Base-by-base conservation (phyloP, 768 basidiomycete genomes). In the Xanthoconium stramineum region DNA sequence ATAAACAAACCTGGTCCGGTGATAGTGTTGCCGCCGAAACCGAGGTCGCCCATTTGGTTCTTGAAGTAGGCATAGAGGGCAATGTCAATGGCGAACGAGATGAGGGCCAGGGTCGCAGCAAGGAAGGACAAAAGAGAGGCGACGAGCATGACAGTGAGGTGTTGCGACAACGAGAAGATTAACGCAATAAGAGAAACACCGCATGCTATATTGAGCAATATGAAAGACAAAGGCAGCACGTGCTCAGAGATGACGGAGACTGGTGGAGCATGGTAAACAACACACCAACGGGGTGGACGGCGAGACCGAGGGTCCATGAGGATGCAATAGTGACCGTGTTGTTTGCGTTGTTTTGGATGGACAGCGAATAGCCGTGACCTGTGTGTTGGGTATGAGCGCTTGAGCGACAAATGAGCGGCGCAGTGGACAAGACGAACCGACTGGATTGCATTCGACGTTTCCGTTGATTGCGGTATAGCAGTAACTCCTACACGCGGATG, bases 31-130 rank as follows among this genome's bases (percentile, higher is more conserved):
- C 75, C 70, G 42, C 71, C 55, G 12, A 55, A 60, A 9, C 68
- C 68, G 12, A 91, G 75, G 53, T 81, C 76, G 43, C 71, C 71
- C 62, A 88, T 76, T 60, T 84, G 75, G 50, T 85, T 76, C 65
- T 80, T 83, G 50, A 85, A 78, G 55, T 78, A 83, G 4, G 76
- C 83, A 63, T 75, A 86, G 32, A 93, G 80, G 14, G 88, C 86
- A 57, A 91, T 85, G 68, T 93, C 89, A 68, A 88, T 82, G 40
- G 81, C 80, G 65, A 92, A 89, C 1, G 88, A 84, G 58, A 91
- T 81, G 53, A 91, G 73, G 3, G 88, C 82, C 43, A 92, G 66
- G 20, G 79, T 57, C 1, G 87, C 85, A 9, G 87, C 88, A 52
- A 91, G 75, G 79, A 89, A 88, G 13, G 89, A 78, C 3, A 73